Percentiles rank a stretch among this genome's conserved stretches.
Evolutionary conservation across 2,329 filamentous ascomycete species (phyloP).

Genomic region (Scortechinia acanthostroma): DNA sequence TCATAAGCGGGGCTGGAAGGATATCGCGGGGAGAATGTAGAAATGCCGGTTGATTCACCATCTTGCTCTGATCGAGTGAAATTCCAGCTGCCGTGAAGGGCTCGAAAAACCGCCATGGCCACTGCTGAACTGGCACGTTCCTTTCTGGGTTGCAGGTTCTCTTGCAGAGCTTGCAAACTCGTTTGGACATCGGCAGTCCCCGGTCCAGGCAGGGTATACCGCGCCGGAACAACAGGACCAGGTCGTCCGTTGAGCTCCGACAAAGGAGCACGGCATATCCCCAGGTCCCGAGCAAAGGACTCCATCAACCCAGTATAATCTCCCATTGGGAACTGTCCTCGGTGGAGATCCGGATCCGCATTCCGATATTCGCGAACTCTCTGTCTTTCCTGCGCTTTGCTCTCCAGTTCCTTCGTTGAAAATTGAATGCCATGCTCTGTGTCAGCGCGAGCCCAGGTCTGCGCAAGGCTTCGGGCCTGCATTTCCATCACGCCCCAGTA

Average conservation of each 20-base stretch:
- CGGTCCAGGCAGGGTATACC: slow-evolving; percentile 15
- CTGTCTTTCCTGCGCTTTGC: neutral
- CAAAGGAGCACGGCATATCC: slow-evolving; percentile 16
- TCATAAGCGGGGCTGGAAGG: neutral
- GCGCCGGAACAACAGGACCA: slow-evolving; percentile 11
- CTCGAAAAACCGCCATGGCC: slow-evolving; percentile 35
- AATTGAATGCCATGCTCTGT: neutral
- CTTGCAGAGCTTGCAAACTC: neutral
- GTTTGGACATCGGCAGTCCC: slow-evolving; percentile 17
- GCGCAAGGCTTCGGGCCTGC: slow-evolving; percentile 39
- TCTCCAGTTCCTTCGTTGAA: neutral
- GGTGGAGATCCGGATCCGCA: slow-evolving; percentile 17
- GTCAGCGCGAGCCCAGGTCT: neutral
- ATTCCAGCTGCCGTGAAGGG: slow-evolving; percentile 40
- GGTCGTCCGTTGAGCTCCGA: slow-evolving; percentile 15
- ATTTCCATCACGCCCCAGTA: slow-evolving; percentile 58
- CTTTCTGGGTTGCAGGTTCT: neutral
- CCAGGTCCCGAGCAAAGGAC: slow-evolving; percentile 32
- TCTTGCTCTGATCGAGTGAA: slow-evolving; percentile 13
- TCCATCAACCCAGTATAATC: slow-evolving; percentile 54
- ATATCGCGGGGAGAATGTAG: neutral
- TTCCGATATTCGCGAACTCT: slow-evolving; percentile 8
- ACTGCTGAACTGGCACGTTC: slow-evolving; percentile 12
- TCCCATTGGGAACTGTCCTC: slow-evolving; percentile 47
- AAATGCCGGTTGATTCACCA: neutral